Evolutionary conservation across 345 rosid species (phyloP).

Genomic region (Eucalyptus polybractea): DNA sequence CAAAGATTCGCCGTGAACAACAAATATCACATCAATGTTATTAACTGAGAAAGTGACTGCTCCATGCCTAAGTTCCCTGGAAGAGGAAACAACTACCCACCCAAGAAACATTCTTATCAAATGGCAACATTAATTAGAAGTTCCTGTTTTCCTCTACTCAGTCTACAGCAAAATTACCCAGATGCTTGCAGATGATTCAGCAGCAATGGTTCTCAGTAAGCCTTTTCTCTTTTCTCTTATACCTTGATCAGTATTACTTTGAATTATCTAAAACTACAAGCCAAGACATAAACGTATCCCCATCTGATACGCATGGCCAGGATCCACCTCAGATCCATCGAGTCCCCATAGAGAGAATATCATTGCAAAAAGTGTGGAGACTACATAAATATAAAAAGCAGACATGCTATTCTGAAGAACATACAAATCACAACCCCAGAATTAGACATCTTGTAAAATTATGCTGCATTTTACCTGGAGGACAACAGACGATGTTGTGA

Average conservation of each 20-base stretch:
- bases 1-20: background rate
- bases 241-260: background rate
- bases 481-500: constrained; percentile 61
- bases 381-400: background rate
- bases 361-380: background rate
- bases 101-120: background rate
- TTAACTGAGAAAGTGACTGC: background rate
- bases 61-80: background rate
- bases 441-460: background rate
- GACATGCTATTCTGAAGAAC: background rate
- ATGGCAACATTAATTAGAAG: background rate
- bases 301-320: background rate
- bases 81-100: background rate
- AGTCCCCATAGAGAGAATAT: background rate
- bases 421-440: background rate
- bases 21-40: background rate
- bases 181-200: background rate
- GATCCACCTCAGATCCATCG: background rate
- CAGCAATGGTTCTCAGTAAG: background rate
- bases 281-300: background rate
- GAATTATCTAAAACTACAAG: background rate
- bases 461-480: constrained; percentile 42
- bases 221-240: background rate
- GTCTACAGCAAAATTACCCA: background rate
- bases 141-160: background rate